Base-by-base conservation (phyloP, 1,284 basidiomycete genomes). In the Ganoderma multipileum region DNA sequence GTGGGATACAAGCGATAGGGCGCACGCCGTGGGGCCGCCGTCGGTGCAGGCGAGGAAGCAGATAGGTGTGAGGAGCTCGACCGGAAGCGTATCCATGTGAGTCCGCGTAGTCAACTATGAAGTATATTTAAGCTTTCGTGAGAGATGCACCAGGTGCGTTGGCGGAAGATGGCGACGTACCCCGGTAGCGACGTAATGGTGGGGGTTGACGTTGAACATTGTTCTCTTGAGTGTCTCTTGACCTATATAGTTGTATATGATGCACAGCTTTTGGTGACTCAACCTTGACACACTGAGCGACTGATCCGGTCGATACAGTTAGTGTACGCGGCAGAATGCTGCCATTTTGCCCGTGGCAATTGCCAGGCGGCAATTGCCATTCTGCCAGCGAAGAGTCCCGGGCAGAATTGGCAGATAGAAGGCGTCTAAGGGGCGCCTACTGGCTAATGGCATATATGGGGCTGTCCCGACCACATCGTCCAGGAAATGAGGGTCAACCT, bases 11-110 rank as follows among this genome's bases (percentile, higher is more conserved):
- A 72, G 71, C 7, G 71, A 65, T 23, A 72, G 66, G 2, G 69
- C 55, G 62, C 69, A 70, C 4, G 67, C 71, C 0, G 71, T 72
- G 26, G 47, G 38, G n/a, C 71, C 71, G 44, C 71, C 71, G 54
- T 72, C 71, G 30, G 67, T 71, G 64, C 71, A 72, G 18, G 71
- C 69, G 39, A 62, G 67, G 65, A 69, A 68, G 8, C 64, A 65
- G 7, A 72, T 71, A 61, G 65, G 64, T 2, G 71, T 71, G 33
- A 72, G 61, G 54, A 72, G 68, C 61, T 72, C 71, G 33, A 72
- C 69, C 44, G 71, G 69, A 18, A 72, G 63, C 42, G 58, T 69
- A 54, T 72, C 69, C 71, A 72, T 55, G 30, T 18, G 44, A 5
- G 44, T 55, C 18, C 5, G 28, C 8, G 14, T 2, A 30, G 14